Base-by-base conservation (phyloP, 2,329 filamentous ascomycete genomes). In the Aspergillaceae sp. region DNA sequence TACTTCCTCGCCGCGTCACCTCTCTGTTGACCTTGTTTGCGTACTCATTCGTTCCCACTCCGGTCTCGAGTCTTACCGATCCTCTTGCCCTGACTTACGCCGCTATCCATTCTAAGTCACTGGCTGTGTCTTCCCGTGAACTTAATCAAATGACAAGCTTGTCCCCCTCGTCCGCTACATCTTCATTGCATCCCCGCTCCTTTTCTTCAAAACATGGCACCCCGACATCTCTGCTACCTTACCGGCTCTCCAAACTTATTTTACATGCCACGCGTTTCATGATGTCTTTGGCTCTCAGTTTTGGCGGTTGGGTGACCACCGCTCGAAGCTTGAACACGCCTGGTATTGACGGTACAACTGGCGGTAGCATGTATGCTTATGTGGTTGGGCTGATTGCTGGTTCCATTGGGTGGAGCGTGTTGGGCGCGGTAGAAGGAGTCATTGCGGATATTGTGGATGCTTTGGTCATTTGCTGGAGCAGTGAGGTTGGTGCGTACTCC, bases 251-350 rank as follows among this genome's bases (percentile, higher is more conserved):
- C 1, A 97, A 96, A 65, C 77, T 97, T 29, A 78, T 98, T 5
- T 79, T 98, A 3, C 87, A 96, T 56, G 88, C 91, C 3, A 92
- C 89, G 1, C 82, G 91, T 11, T 86, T 91, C 62, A 86, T 96
- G 59, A 94, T 96, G 80, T 87, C 88, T 0, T 81, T 90, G 41
- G 86, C 83, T 0, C 78, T 98, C 29, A 91, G 91, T 1, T 94
- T 97, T 59, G 90, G 87, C 3, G 91, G 88, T n/a, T 98, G 92
- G 92, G 87, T 97, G 6, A 86, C 87, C 41, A 94, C 90, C 33
- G 90, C 92, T 7, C 83, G 87, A 51, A 83, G 86, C 66, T 73
- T 96, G 3, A 74, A 77, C 43, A 73, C 92, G 19, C 49, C 82
- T 66, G 47, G 76, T 73, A 58, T 62, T 47, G 56, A 55, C 42